Base-by-base conservation (phyloP, 345 rosid species). In the Balakata baccata region DNA sequence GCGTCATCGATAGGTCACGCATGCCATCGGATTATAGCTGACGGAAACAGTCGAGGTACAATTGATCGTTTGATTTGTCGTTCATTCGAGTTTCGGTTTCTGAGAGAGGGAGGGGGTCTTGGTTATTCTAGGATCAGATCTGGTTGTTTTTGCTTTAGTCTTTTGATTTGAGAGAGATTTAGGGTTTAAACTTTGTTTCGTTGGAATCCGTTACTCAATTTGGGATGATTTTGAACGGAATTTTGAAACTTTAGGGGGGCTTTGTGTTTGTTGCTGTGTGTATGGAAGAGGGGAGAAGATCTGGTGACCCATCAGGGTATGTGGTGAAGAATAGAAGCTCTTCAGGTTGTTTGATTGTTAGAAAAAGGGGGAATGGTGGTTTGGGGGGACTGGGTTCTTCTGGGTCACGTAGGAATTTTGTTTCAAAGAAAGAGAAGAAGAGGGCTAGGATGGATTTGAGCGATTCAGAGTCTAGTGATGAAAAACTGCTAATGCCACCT, bases 341-440 rank as follows among this genome's bases (percentile, higher is more conserved):
- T 0, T 89, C 94, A n/a, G 97, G 97, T 58, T 92, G 98, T 74
- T 88, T 94, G 86, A 85, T 93, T 83, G 93, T 93, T 47, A 86
- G 85, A 80, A 88, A 85, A 78, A 92, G 90, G 81, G 83, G 85
- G 41, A 65, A 53, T 69, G 90, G 84, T 81, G 90, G 63, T 54
- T 70, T 60, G 41, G 87, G 81, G 80, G 84, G 83, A 38, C 50
- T 70, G 29, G 89, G 87, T 47, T 75, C 90, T 69, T 75, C 85
- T 11, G 88, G 85, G 50, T 66, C 84, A 4, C 78, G 64, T 43
- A 83, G 80, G 81, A 77, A 59, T 80, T 80, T 62, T 52, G 83
- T 74, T 41, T 74, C 84, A 1, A 87, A 87, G 77, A 85, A 73
- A 74, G 86, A 78, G 62, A 89, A 78, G 76, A 93, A 85, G 89